Evolutionary conservation across 148 eudicot genomes (phyloP), one percentile per base, ranked within the genome.

Genomic region (Dysphania ambrosioides): DNA sequence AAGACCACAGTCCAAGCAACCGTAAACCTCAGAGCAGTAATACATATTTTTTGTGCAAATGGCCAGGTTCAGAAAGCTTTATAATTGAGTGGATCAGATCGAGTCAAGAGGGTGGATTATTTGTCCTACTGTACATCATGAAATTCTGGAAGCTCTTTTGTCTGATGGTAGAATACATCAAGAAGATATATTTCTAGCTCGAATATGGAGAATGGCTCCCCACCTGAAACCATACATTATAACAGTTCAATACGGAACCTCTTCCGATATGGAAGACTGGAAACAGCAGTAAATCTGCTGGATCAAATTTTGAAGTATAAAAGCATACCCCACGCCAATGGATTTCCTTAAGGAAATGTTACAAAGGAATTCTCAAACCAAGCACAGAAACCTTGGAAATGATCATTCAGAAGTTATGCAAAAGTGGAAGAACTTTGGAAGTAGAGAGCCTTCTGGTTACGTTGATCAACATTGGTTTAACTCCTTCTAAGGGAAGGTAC

Each of bases 311-410:
- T 93, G 82, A 81, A 65, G 79, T 79, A 75, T 47, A 86, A 78
- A 68, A 86, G 58, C 59, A 26, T 66, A 30, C 96, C 90, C 0
- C 79, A 79, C 68, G 73, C 89, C 96, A 44, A 76, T 89, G 77
- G 87, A 90, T 79, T 82, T 88, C 29, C 68, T 81, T n/a, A 56
- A 79, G 32, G 98, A 93, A 80, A 90, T 90, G 96, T 51, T 90
- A 75, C 73, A 53, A 61, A 81, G 89, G 73, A 81, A 79, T n/a
- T 26, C 84, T 85, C 32, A 80, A 67, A 62, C 96, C 98, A 1
- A 82, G 85, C 79, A 49, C 75, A 62, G 79, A 55, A 13, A 87
- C 93, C 19, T 93, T 89, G 90, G 82, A 77, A 27, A 31, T 19
- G 78, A 73, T 93, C 8, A 77, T 85, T 70, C 75, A 78, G 31